Base-by-base conservation (phyloP, 2,329 filamentous ascomycete species). In the Scedosporium aurantiacum region DNA sequence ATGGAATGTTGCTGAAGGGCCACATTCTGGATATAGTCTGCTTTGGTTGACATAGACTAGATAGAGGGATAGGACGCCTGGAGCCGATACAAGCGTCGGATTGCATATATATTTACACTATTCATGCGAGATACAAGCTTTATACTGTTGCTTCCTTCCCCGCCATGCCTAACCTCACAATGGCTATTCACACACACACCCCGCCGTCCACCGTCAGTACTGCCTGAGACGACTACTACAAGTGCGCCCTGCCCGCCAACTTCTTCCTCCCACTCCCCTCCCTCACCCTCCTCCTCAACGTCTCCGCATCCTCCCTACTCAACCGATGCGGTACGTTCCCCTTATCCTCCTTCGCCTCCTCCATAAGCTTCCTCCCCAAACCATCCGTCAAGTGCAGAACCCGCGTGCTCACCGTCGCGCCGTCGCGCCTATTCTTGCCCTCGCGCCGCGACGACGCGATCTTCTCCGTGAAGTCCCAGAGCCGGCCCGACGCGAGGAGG, bases 351-450 rank as follows among this genome's bases (percentile, higher is more conserved):
- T 74, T 70, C 1, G 78, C 79, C 61, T 82, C 80, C 45, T 80
- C 81, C 73, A 90, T 97, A 21, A 97, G 72, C 63, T 80, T 79
- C 60, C 77, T 73, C 0, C 91, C 92, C 8, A 96, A 79, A 56
- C 81, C 73, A 69, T 96, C 91, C 7, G 89, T 87, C 66, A 97
- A 79, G 5, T 79, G 78, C 43, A 97, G 74, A 10, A 99, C 93
- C 21, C 94, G 81, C 12, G 83, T 89, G 67, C 87, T 89, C 2
- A 97, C 92, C 0, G 91, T 96, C 1, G 88, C 89, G 12, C 92
- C 92, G 71, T 99, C 94, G n/a, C 93, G 82, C 23, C 94, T 79
- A 71, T 97, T 97, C 83, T 97, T 99, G 7, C 94, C 94, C 76
- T 97, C 94, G 52, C 93, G 81, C 37, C 94, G 80, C 54, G 85